Evolutionary conservation across 1,284 basidiomycete genomes (phyloP).

Genomic region (Ustilago bromivora): DNA sequence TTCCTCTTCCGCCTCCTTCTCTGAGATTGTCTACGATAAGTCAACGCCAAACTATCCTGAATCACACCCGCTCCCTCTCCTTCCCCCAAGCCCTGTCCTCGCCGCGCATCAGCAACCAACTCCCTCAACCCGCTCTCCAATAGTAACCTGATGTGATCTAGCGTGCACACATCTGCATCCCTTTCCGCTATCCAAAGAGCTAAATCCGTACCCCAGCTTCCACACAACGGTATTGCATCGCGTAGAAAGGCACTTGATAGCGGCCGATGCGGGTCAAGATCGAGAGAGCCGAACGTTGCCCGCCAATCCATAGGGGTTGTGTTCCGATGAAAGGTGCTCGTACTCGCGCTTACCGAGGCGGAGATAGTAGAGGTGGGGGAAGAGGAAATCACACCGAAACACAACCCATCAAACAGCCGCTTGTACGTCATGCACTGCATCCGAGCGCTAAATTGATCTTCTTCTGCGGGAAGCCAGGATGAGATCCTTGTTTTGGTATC

Average conservation of each 20-base stretch:
- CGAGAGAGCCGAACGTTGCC: constrained; percentile 20
- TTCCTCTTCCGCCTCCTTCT: constrained; percentile 18
- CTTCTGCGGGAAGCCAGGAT: constrained; percentile 35
- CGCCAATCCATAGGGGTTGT: constrained; percentile 42
- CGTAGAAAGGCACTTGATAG: constrained; percentile 39
- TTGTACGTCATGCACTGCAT: constrained; percentile 67
- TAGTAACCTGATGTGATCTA: constrained; percentile 31
- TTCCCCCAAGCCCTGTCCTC: background rate
- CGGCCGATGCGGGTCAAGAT: constrained; percentile 31
- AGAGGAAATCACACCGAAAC: constrained; percentile 29
- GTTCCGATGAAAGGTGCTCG: constrained; percentile 28
- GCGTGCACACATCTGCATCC: constrained; percentile 34
- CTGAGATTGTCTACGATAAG: constrained; percentile 26
- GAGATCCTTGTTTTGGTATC: constrained; percentile 65
- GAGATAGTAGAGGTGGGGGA: background rate
- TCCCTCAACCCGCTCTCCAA: constrained; percentile 31
- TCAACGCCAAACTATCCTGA: constrained; percentile 24
- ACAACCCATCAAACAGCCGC: constrained; percentile 53
- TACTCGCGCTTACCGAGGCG: background rate
- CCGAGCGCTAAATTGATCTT: constrained; percentile 53
- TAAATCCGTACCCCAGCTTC: constrained; percentile 37
- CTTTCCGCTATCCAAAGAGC: constrained; percentile 9
- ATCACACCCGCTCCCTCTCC: constrained; percentile 17
- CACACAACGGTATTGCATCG: constrained; percentile 43
- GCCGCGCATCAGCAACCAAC: constrained; percentile 22